A percentile compares a stretch with the other conserved stretches of the same genome.
These are phyloP conservation scores for Umbelopsis ramanniana DNA, from an alignment of 192 early-diverging fungal genomes.

Conservation along the genomic window DNA sequence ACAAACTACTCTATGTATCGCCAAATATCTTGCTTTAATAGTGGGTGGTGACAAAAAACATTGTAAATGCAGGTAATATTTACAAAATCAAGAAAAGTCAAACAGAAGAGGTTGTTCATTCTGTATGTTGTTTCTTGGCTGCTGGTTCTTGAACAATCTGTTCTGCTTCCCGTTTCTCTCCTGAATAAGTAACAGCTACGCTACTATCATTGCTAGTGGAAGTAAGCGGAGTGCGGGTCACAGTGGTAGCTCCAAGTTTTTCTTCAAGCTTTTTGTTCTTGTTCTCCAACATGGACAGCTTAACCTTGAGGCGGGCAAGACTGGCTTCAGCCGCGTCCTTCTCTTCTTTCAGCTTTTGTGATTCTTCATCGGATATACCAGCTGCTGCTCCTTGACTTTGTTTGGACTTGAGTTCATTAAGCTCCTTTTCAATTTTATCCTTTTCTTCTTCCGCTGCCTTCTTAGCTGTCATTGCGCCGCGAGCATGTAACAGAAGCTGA, in stretches of 20 bases:
- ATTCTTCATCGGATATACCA: neutral
- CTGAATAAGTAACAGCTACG: slow-evolving; percentile 7
- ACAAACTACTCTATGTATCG: too few relatives aligned
- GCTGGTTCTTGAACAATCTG: neutral
- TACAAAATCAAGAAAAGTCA: slow-evolving; percentile 11
- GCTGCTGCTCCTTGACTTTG: slow-evolving; percentile 1
- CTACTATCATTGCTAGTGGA: slow-evolving; percentile 14
- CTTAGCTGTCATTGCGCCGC: slow-evolving; percentile 9
- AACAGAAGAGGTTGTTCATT: neutral
- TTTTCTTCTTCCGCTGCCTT: slow-evolving; percentile 18
- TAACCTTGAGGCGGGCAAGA: slow-evolving; percentile 5
- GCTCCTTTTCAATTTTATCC: slow-evolving; percentile 11
- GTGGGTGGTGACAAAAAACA: neutral
- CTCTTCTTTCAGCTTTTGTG: slow-evolving; percentile 18
- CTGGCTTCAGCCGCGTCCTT: slow-evolving; percentile 12
- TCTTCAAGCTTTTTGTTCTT: slow-evolving; percentile 18
- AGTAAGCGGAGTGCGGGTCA: slow-evolving; percentile 9
- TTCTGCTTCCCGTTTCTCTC: slow-evolving; percentile 10
- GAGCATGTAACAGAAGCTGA: slow-evolving; percentile 9
- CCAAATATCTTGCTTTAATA: too few relatives aligned
- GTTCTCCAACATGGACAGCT: slow-evolving; percentile 10
- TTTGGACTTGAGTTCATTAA: slow-evolving; percentile 3
- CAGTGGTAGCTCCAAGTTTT: neutral
- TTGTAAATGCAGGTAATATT: slow-evolving; percentile 10
- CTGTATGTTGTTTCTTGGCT: slow-evolving; percentile 15